Conservation (phyloP, 352 stramenopile genomes). For the Globisporangium takayamanum region DNA sequence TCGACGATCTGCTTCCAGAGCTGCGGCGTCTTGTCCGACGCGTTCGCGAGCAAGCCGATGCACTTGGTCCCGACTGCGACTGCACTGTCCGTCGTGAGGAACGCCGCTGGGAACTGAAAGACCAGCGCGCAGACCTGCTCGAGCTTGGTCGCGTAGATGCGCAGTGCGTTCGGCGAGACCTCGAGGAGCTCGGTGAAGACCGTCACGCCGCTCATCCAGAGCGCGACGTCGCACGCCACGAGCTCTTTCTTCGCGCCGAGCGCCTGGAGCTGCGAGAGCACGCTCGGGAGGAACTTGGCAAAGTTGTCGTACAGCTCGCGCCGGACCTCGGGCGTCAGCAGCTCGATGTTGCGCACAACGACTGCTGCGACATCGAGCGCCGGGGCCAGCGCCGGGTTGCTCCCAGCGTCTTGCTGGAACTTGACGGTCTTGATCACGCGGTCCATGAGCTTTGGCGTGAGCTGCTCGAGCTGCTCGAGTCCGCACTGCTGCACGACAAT, state of each 20-base stretch:
- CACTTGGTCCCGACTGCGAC: constrained; percentile 29
- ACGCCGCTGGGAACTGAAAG: constrained; percentile 26
- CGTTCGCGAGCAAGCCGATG: constrained; percentile 43
- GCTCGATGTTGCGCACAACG: constrained; percentile 43
- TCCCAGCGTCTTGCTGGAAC: constrained; percentile 29
- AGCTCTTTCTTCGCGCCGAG: constrained; percentile 23
- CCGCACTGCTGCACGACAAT: constrained; percentile 53
- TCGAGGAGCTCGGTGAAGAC: constrained; percentile 45
- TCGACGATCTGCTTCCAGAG: constrained; percentile 64
- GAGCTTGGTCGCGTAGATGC: constrained; percentile 55
- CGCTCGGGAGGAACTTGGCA: constrained; percentile 49
- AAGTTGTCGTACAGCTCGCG: constrained; percentile 56
- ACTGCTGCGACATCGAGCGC: constrained; percentile 40
- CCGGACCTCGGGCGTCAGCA: constrained; percentile 46
- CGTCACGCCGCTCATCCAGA: constrained; percentile 29
- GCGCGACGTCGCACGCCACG: constrained; percentile 15
- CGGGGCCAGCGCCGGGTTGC: constrained; percentile 20
- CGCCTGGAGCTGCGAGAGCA: constrained; percentile 34
- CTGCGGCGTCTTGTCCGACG: constrained; percentile 52
- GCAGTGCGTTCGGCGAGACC: constrained; percentile 45
- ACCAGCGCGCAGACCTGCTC: constrained; percentile 37
- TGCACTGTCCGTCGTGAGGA: constrained; percentile 12
- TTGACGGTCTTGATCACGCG: constrained; percentile 65
- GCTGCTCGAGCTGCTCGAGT: constrained; percentile 48
- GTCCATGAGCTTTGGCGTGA: constrained; percentile 51